A percentile compares a stretch with the other conserved stretches of the same genome.
Evolutionary conservation across 164 flowering plant genomes (phyloP).

Genomic region (Aristolochia contorta): DNA sequence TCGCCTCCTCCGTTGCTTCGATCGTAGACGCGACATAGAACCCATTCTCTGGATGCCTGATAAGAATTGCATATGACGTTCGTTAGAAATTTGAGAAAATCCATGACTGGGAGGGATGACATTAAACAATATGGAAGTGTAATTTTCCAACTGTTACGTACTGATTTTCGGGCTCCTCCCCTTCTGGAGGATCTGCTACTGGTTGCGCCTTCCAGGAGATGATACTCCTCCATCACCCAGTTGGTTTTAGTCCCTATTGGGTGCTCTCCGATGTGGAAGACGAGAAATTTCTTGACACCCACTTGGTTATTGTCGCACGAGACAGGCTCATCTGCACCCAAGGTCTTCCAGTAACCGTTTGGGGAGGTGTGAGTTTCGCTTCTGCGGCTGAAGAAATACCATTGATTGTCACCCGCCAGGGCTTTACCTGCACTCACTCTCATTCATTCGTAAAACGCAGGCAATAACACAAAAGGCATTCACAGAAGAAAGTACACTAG

Average conservation of each 20-base stretch:
- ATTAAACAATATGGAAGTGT: too few species aligned
- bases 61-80: not conserved
- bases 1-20: slow-evolving; percentile 12
- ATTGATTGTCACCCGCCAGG: slow-evolving; percentile 52
- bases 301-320: slow-evolving; percentile 23
- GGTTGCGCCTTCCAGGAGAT: slow-evolving; percentile 26
- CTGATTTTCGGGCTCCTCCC: slow-evolving; percentile 26
- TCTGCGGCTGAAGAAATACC: slow-evolving; percentile 72
- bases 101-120: too few species aligned
- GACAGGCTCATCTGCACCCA: slow-evolving; percentile 50
- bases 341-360: slow-evolving; percentile 64
- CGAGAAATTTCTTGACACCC: slow-evolving; percentile 38
- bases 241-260: slow-evolving; percentile 34
- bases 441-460: not conserved
- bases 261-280: slow-evolving; percentile 34
- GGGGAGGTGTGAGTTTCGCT: slow-evolving; percentile 33
- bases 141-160: slow-evolving; percentile 8
- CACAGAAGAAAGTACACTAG: not conserved
- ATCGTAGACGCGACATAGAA: slow-evolving; percentile 61
- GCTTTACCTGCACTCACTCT: slow-evolving; percentile 54
- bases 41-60: slow-evolving; percentile 58
- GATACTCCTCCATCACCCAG: slow-evolving; percentile 65
- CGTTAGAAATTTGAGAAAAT: too few species aligned
- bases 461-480: not conserved
- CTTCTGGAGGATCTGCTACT: slow-evolving; percentile 33